These are phyloP conservation scores for Pulchroboletus neoregius DNA, from an alignment of 1,284 basidiomycete genomes.

Conservation along the genomic window DNA sequence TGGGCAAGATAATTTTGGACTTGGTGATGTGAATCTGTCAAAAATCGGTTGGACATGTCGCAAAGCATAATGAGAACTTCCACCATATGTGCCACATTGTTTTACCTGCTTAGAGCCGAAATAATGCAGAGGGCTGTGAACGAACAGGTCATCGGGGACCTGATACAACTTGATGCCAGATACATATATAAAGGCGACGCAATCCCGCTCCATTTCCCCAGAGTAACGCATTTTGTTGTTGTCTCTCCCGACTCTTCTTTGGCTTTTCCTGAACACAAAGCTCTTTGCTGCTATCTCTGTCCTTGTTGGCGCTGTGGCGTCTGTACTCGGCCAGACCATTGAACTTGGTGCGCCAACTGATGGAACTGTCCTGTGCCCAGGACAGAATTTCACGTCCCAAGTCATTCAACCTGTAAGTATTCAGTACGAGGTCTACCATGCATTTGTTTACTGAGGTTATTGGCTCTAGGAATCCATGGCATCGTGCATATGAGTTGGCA, in stretches of 20 bases:
- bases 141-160: too few species aligned
- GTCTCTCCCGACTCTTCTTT: neutral
- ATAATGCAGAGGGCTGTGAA: neutral
- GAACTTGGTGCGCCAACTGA: conserved; percentile 22
- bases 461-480: too few species aligned
- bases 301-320: conserved; percentile 7
- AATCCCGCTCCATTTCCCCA: neutral
- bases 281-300: conserved; percentile 4
- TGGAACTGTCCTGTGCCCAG: conserved; percentile 17
- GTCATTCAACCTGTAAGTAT: conserved; percentile 24
- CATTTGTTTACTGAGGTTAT: neutral
- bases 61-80: too few species aligned
- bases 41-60: too few species aligned
- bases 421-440: neutral
- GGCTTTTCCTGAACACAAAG: conserved; percentile 17
- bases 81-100: too few species aligned
- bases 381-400: conserved; percentile 18
- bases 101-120: too few species aligned
- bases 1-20: too few species aligned
- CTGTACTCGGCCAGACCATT: conserved; percentile 30
- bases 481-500: too few species aligned
- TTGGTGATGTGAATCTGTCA: too few species aligned
- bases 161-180: neutral
- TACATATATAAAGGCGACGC: conserved; percentile 1
- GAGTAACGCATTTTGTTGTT: neutral